phyloP scores from a whole-genome alignment of 208 protist genomes.

The Endotrypanum monterogeii region DNA sequence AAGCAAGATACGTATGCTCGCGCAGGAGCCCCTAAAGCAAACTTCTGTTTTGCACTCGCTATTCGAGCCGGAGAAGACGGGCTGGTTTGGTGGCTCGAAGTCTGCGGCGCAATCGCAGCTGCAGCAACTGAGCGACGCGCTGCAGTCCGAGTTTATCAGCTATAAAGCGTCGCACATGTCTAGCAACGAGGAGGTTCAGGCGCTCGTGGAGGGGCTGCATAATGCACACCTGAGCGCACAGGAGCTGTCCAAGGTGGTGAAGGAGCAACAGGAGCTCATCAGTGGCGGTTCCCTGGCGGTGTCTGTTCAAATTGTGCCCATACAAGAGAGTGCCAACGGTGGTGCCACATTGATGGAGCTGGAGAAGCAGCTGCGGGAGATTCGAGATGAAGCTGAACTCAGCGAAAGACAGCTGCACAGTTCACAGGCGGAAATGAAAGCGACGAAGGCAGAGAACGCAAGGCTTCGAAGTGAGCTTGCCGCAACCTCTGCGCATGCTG shows the following conservation, averaged over 20 bases:
- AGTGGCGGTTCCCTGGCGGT: slow-evolving; percentile 45
- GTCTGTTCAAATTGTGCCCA: slow-evolving; percentile 44
- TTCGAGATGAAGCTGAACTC: slow-evolving; percentile 21
- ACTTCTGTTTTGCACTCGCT: slow-evolving; percentile 70
- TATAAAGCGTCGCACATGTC: slow-evolving; percentile 76
- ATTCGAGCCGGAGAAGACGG: slow-evolving; percentile 79
- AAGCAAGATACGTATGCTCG: slow-evolving; percentile 47
- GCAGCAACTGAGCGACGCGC: slow-evolving; percentile 54
- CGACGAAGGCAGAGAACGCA: slow-evolving; percentile 24
- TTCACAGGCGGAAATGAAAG: slow-evolving; percentile 20
- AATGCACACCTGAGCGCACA: slow-evolving; percentile 58
- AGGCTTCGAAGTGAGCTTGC: slow-evolving; percentile 21
- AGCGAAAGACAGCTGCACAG: slow-evolving; percentile 23
- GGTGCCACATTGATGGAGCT: slow-evolving; percentile 39
- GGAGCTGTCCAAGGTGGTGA: slow-evolving; percentile 53
- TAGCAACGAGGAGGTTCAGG: slow-evolving; percentile 83
- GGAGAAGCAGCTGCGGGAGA: slow-evolving; percentile 44
- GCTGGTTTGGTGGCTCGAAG: slow-evolving; percentile 83
- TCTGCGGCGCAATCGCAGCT: slow-evolving; percentile 62
- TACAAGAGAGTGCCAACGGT: slow-evolving; percentile 18
- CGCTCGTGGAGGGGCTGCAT: slow-evolving; percentile 66
- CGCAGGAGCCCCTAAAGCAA: slow-evolving; percentile 34
- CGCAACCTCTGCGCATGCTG: not conserved
- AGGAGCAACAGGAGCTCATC: slow-evolving; percentile 69
- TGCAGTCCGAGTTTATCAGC: slow-evolving; percentile 76